Base-by-base conservation (phyloP, 768 basidiomycete species). In the Steccherinum ochraceum region DNA sequence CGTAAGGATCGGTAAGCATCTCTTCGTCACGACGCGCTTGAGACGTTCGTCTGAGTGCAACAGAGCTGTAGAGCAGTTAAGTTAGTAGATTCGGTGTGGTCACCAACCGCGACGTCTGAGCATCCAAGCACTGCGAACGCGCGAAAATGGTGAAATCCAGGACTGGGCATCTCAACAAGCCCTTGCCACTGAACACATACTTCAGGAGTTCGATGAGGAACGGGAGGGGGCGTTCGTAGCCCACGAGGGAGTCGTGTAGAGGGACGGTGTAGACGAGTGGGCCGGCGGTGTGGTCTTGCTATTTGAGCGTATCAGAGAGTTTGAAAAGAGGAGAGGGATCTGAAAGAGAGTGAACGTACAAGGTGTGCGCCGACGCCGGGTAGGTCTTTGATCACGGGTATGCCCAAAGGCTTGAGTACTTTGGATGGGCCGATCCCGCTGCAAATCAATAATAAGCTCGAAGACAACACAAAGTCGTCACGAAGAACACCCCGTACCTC, bases 401-500 rank as follows among this genome's bases (percentile, higher is more conserved):
- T 62, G 16, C 58, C 63, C 24, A 68, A 58, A 19, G 52, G 52
- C 19, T 63, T 52, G 5, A 78, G 59, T 27, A 71, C 61, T 5
- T 65, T 64, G 11, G 58, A 54, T 3, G 76, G 74, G 20, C 77
- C 78, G 43, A 80, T 63, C 16, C 78, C 77, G 52, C 68, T 69
- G 49, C 3, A 39, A 20, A 23, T 16, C 5, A 21, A 16, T 52
- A 30, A 23, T 23, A 26, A 21, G 19, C 3, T 18, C n/a, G n/a
- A n/a, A n/a, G n/a, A n/a, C 26, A 18, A 27, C 27, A 48, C 10
- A 18, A 43, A 16, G 16, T 35, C 7, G 7, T 16, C 7, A 35
- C 7, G 30, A 35, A 7, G 7, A 35, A 35, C 16, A 16, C 7
- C 19, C 21, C 57, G 21, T 20, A 56, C 61, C 61, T 61, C 20